Percentiles rank a stretch among this genome's conserved stretches.
These are phyloP conservation scores for Fusarium stilboides DNA, from an alignment of 2,329 filamentous ascomycete species.

Conservation along the genomic window DNA sequence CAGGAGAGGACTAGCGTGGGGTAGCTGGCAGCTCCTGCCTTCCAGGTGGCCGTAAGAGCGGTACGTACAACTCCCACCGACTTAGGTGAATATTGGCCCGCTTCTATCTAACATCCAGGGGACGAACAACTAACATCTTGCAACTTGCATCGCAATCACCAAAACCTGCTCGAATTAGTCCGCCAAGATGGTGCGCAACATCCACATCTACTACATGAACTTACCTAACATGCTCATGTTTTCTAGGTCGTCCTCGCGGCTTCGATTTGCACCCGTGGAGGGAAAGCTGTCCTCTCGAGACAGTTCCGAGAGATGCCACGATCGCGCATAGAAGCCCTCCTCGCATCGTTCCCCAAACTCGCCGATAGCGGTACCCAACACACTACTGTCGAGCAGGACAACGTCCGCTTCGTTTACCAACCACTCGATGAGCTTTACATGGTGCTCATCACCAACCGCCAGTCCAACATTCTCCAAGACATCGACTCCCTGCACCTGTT, in stretches of 20 bases:
- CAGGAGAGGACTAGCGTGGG: conserved; percentile 34
- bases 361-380: conserved; percentile 97
- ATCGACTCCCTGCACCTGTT: conserved; percentile 99
- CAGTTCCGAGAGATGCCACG: conserved; percentile 98
- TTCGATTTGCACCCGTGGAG: conserved; percentile 98
- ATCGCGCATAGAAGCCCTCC: conserved; percentile 94
- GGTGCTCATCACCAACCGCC: conserved; percentile 98
- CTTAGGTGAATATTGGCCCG: conserved; percentile 53
- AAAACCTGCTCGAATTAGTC: conserved; percentile 41
- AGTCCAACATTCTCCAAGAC: conserved; percentile 99
- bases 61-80: conserved; percentile 50
- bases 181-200: conserved; percentile 58
- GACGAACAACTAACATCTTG: conserved; percentile 44
- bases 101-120: conserved; percentile 50
- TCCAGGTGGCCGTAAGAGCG: conserved; percentile 44
- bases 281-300: conserved; percentile 97
- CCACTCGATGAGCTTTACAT: conserved; percentile 99
- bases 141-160: conserved; percentile 41
- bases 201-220: conserved; percentile 5
- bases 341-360: conserved; percentile 97
- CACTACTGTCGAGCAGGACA: conserved; percentile 98
- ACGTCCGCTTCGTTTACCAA: conserved; percentile 99
- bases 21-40: conserved; percentile 34
- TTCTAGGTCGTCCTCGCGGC: conserved; percentile 94
- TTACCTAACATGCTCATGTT: conserved; percentile 41